Base-by-base conservation (phyloP, 2,329 filamentous ascomycete species). In the Colletotrichum gigasporum region DNA sequence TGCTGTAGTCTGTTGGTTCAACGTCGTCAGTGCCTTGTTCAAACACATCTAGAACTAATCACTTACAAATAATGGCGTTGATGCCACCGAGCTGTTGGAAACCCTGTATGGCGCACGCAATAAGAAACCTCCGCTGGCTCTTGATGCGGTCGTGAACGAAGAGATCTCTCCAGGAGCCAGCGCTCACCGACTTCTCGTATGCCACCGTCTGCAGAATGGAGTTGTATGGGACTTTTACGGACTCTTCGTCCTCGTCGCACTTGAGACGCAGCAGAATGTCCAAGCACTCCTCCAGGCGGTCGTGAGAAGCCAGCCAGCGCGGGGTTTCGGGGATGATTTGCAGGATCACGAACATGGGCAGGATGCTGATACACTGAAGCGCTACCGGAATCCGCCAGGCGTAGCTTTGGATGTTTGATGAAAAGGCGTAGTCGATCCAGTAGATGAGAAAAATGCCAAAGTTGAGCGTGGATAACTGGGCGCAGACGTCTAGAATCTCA, bases 1-100 rank as follows among this genome's bases (percentile, higher is more conserved):
- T 77, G 3, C 80, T 75, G 58, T 84, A 84, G 69, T 83, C 73
- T 74, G 12, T 5, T 41, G 41, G 42, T 48, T 41, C 48, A 34
- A 45, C 28, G 35, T 5, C 11, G 20, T 18, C 11, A 11, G 6
- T 22, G 5, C 12, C 42, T 9, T n/a, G 8, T 12, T 0, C 5
- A 30, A 14, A 12, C 11, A 1, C 6, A 2, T 10, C 42, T 30
- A 58, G 55, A 24, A 26, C 5, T 12, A 16, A 12, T 9, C 3
- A 2, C 72, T 62, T n/a, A 75, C 73, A 84, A 18, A 82, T 82
- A 26, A 83, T 78, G 4, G 80, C 79, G 32, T 84, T 85, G 64
- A 82, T 84, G 2, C 83, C 83, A 5, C 78, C 77, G 2, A 85
- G 73, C 30, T 85, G 83, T 60, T 84, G 82, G 51, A 75, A 71